A percentile compares a stretch with the other conserved stretches of the same genome.
Evolutionary conservation across 1,139 yeast species (phyloP).

Genomic region (Suhomyces wounanorum): DNA sequence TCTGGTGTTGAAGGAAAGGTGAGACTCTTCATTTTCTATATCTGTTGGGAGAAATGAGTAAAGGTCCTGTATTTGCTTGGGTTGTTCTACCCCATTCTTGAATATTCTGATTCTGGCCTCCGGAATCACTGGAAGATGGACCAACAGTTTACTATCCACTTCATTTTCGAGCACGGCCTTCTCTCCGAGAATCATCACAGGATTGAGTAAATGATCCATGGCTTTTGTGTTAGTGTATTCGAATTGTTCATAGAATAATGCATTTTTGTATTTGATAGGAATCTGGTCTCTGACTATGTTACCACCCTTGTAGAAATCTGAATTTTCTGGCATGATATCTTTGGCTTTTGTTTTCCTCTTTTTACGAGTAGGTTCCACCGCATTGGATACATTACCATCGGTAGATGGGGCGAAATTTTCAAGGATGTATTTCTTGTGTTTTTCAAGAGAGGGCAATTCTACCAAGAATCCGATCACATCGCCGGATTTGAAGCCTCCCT

Average conservation of each 20-base stretch:
- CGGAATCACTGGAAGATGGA: slow-evolving; percentile 47
- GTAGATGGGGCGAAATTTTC: slow-evolving; percentile 21
- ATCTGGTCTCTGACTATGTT: slow-evolving; percentile 76
- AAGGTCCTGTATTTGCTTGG: slow-evolving; percentile 65
- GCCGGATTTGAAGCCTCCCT: slow-evolving; percentile 61
- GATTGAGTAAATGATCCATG: slow-evolving; percentile 76
- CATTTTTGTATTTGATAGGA: slow-evolving; percentile 80
- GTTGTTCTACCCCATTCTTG: slow-evolving; percentile 73
- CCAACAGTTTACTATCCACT: slow-evolving; percentile 19
- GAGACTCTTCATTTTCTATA: slow-evolving; percentile 29
- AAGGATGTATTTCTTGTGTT: slow-evolving; percentile 38
- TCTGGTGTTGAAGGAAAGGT: slow-evolving; percentile 34
- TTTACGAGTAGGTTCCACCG: slow-evolving; percentile 18
- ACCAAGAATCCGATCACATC: slow-evolving; percentile 82
- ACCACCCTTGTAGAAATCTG: slow-evolving; percentile 25
- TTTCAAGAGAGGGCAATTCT: slow-evolving; percentile 58
- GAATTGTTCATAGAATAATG: slow-evolving; percentile 79
- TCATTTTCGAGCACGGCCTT: slow-evolving; percentile 46
- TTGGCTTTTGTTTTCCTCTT: slow-evolving; percentile 20
- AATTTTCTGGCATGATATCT: slow-evolving; percentile 21
- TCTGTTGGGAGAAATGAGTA: slow-evolving; percentile 72
- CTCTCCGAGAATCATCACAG: slow-evolving; percentile 71
- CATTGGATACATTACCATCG: slow-evolving; percentile 11
- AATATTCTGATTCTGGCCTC: slow-evolving; percentile 64
- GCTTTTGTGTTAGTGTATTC: slow-evolving; percentile 78